Evolutionary conservation across 345 rosid genomes (phyloP), one percentile per base, ranked within the genome.

Genomic region (Camelina hispida): DNA sequence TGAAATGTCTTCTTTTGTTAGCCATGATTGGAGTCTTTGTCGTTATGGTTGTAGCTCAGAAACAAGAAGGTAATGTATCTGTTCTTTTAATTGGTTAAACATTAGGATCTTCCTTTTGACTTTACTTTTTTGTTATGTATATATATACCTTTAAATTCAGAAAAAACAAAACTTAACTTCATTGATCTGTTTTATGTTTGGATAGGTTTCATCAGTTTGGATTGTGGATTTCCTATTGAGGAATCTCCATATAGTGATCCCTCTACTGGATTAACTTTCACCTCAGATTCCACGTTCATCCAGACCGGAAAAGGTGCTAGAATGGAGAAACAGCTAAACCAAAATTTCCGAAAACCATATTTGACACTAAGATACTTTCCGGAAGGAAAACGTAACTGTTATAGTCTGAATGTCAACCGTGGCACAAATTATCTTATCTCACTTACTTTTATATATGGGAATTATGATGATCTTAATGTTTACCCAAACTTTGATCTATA

Each of bases 201-300:
- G 17, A 48, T 74, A 83, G 89, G 84, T 15, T 83, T 83, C 69
- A 78, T 83, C 15, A 86, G 87, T 65, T 73, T 84, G 55, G 87
- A 83, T 60, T 84, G 89, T 22, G 90, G 87, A 7, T 69, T 68
- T 9, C 64, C 80, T 3, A 9, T 14, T 38, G 42, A 23, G 15
- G 73, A 66, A 23, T 61, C 76, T n/a, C 69, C 62, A 16, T 84
- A 81, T 14, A 6, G 5, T 2, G 80, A 84, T 22, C 13, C 11
- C 0, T 6, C 0, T 1, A 78, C 66, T n/a, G 78, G 81, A 14
- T 58, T 86, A 37, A 11, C 12, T 7, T 84, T 70, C 71, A 34
- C 74, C 9, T 73, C 84, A 0, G 89, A 86, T 54, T 55, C 57
- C 7, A 51, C 14, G 1, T 46, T n/a, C 7, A 67, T 67, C 71